Percentiles rank a stretch among this genome's conserved stretches.
Evolutionary conservation across 805 yeast species (phyloP).

Genomic region (Metschnikowia picachoensis): DNA sequence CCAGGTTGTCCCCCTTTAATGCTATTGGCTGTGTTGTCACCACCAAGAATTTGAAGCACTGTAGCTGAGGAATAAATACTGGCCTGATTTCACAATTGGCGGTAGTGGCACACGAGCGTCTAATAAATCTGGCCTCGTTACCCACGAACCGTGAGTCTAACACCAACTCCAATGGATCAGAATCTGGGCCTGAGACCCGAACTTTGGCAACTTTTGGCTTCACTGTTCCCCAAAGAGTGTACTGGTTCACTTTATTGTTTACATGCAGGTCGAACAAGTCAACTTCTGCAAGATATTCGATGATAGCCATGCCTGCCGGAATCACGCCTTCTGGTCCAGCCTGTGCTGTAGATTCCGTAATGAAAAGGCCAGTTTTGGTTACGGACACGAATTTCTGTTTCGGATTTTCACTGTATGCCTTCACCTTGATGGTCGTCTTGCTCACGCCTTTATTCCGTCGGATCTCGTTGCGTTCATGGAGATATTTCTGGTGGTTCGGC

Average conservation of each 20-base stretch:
- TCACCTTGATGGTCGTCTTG: constrained; percentile 43
- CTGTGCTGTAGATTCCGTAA: constrained; percentile 19
- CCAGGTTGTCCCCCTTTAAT: constrained; percentile 23
- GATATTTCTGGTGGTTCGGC: constrained; percentile 32
- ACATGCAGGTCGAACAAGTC: constrained; percentile 62
- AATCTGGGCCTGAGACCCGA: constrained; percentile 5
- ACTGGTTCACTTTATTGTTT: constrained; percentile 69
- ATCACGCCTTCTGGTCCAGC: constrained; percentile 21
- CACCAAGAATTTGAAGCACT: constrained; percentile 48
- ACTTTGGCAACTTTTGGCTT: constrained; percentile 37
- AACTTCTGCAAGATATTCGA: constrained; percentile 71
- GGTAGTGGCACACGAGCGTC: constrained; percentile 59
- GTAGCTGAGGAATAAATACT: constrained; percentile 38
- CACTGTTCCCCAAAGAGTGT: constrained; percentile 66
- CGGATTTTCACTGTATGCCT: constrained; percentile 54
- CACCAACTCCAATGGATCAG: constrained; percentile 39
- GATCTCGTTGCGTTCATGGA: constrained; percentile 34
- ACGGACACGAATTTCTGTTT: constrained; percentile 65
- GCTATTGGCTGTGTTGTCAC: constrained; percentile 52
- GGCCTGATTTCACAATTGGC: constrained; percentile 71
- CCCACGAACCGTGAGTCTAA: constrained; percentile 82
- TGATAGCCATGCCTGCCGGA: constrained; percentile 46
- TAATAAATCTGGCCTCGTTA: constrained; percentile 65
- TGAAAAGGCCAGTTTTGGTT: constrained; percentile 61
- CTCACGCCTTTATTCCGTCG: constrained; percentile 21